Evolutionary conservation across 768 basidiomycete genomes (phyloP).

Genomic region (Termitomyces sp.): DNA sequence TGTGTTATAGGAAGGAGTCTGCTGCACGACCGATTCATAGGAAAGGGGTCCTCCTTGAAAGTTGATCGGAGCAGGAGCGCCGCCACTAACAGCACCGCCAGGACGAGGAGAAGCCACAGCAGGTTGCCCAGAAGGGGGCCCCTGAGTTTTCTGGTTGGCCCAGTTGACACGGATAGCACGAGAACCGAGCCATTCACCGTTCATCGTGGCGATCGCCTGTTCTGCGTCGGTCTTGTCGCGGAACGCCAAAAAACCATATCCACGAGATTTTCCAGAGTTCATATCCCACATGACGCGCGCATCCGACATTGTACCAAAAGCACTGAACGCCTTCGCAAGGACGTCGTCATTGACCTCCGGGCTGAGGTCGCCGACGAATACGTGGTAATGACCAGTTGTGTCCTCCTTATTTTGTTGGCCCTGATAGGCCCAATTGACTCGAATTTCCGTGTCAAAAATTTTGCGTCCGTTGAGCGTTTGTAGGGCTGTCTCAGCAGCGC

Average conservation of each 20-base stretch:
- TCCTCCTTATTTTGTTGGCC: constrained; percentile 99
- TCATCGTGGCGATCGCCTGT: constrained; percentile 99
- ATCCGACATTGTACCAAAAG: constrained; percentile 95
- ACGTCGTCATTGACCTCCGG: constrained; percentile 99
- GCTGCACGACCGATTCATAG: constrained; percentile 90
- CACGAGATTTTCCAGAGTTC: constrained; percentile 98
- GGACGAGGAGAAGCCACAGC: constrained; percentile 35
- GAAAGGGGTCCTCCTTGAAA: constrained; percentile 86
- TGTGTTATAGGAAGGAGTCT: constrained; percentile 90
- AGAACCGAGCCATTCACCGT: constrained; percentile 98
- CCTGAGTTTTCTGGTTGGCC: constrained; percentile 99
- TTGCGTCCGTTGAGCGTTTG: constrained; percentile 98
- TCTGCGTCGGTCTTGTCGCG: constrained; percentile 99
- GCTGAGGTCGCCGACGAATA: constrained; percentile 99
- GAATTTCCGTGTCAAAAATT: constrained; percentile 99
- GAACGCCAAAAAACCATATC: constrained; percentile 98
- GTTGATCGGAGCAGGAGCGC: constrained; percentile 84
- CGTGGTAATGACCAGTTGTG: constrained; percentile 94
- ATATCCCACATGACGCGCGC: constrained; percentile 99
- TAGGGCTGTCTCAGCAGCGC: constrained; percentile 97
- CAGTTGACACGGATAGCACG: constrained; percentile 99
- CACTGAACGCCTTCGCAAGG: constrained; percentile 92
- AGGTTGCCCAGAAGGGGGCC: constrained; percentile 28
- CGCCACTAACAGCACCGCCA: constrained; percentile 39
- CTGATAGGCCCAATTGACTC: constrained; percentile 99